Percentiles rank a stretch among this genome's conserved stretches.
Evolutionary conservation across 352 stramenopile genomes (phyloP).

Genomic region (Phytophthora cryptogea): DNA sequence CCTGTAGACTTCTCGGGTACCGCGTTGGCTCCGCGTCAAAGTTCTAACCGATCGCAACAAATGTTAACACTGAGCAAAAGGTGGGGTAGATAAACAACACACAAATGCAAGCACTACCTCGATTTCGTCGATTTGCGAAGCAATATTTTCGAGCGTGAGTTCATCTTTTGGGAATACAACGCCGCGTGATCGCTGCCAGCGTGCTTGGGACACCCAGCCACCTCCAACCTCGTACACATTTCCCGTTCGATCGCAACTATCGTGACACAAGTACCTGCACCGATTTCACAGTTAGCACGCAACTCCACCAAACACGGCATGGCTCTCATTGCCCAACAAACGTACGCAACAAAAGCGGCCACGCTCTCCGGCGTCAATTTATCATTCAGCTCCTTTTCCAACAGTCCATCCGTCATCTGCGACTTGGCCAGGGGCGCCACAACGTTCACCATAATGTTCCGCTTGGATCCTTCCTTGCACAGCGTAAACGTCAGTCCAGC

Average conservation of each 20-base stretch:
- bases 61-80: neutral
- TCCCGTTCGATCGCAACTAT: conserved; percentile 69
- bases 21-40: conserved; percentile 59
- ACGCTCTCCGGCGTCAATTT: conserved; percentile 80
- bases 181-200: conserved; percentile 76
- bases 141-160: conserved; percentile 57
- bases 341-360: conserved; percentile 75
- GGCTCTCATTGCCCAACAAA: neutral
- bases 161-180: conserved; percentile 53
- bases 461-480: conserved; percentile 78
- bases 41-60: conserved; percentile 30
- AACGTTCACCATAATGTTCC: conserved; percentile 82
- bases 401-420: conserved; percentile 83
- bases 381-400: conserved; percentile 67
- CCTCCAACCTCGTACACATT: conserved; percentile 86
- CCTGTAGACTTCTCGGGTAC: conserved; percentile 68
- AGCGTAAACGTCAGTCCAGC: conserved; percentile 92
- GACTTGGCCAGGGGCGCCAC: conserved; percentile 83
- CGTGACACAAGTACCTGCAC: conserved; percentile 77
- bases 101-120: conserved; percentile 36
- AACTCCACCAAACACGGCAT: neutral
- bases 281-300: conserved; percentile 1
- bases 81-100: neutral
- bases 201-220: conserved; percentile 76
- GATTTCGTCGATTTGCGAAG: conserved; percentile 56